Conservation (phyloP, 352 stramenopile genomes). For the Globisporangium heterothallicum region DNA sequence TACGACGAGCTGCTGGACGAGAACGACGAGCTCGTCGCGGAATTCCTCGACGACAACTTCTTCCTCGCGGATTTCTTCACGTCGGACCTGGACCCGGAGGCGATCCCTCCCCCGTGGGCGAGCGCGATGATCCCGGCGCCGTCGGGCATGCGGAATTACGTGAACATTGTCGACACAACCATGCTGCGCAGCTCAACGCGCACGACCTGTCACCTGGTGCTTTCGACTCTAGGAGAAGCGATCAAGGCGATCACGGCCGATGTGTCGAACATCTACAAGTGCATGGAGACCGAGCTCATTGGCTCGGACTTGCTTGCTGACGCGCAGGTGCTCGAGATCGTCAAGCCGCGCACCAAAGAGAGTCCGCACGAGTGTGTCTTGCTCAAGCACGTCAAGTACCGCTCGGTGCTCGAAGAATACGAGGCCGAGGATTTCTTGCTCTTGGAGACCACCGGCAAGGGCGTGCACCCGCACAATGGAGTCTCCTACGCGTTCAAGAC, state of each 20-base stretch:
- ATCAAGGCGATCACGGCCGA: constrained; percentile 53
- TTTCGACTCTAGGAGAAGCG: constrained; percentile 50
- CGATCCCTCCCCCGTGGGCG: constrained; percentile 29
- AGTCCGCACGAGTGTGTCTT: constrained; percentile 66
- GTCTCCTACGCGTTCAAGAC: constrained; percentile 60
- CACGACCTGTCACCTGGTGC: constrained; percentile 46
- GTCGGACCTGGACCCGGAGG: constrained; percentile 2
- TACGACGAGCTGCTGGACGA: constrained; percentile 15
- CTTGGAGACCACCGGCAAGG: constrained; percentile 47
- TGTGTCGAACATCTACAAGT: constrained; percentile 38
- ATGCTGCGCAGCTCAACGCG: constrained; percentile 42
- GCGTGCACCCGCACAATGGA: constrained; percentile 32
- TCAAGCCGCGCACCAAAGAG: constrained; percentile 61
- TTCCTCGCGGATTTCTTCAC: constrained; percentile 16
- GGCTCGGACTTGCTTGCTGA: constrained; percentile 55
- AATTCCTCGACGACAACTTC: constrained; percentile 8
- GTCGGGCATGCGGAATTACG: constrained; percentile 38
- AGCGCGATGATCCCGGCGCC: constrained; percentile 26
- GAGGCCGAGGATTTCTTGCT: constrained; percentile 62
- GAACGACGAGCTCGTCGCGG: constrained; percentile 9
- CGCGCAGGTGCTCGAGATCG: constrained; percentile 61
- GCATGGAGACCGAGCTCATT: constrained; percentile 54
- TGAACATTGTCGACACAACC: constrained; percentile 38
- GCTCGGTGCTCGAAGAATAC: constrained; percentile 44
- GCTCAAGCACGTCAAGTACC: constrained; percentile 77